Conservation (phyloP, 495 filamentous ascomycete genomes). For the Elasticomyces elasticus region DNA sequence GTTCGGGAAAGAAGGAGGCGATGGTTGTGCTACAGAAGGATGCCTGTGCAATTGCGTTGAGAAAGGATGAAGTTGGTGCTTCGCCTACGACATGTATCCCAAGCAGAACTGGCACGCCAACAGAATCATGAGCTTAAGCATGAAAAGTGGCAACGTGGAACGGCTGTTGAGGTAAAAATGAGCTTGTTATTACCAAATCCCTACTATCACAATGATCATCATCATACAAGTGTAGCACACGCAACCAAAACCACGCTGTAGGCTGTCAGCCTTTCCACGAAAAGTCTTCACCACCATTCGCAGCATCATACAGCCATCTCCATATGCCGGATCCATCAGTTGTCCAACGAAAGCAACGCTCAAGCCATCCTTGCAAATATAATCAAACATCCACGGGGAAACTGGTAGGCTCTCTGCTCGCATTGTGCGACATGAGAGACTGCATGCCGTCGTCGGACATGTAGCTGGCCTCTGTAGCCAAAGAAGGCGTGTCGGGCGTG, state of each 20-base stretch:
- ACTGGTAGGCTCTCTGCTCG: slow-evolving; percentile 8
- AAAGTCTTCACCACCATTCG: not conserved
- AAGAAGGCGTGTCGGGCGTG: slow-evolving; percentile 8
- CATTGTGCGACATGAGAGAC: slow-evolving; percentile 1
- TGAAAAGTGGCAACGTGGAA: too few relatives aligned
- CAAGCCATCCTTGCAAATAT: not conserved
- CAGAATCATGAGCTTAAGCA: too few relatives aligned
- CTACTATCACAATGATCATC: too few relatives aligned
- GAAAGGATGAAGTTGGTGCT: not conserved
- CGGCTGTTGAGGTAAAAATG: too few relatives aligned
- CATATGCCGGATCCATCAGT: not conserved
- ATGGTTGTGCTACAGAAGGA: slow-evolving; percentile 29
- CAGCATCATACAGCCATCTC: not conserved
- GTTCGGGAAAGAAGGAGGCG: slow-evolving; percentile 21
- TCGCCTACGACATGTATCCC: too few relatives aligned
- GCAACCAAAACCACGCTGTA: not conserved
- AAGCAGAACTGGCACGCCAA: too few relatives aligned
- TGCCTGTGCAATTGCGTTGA: slow-evolving; percentile 30
- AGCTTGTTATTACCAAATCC: too few relatives aligned
- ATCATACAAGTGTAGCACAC: too few relatives aligned
- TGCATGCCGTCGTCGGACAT: slow-evolving; percentile 13
- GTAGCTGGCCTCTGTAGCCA: slow-evolving; percentile 12
- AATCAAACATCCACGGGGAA: slow-evolving; percentile 6
- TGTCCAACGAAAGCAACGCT: slow-evolving; percentile 1
- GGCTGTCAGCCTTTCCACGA: not conserved